phyloP scores from a whole-genome alignment of 129 eudicot species.

The sunflower (Helianthus annuus) region HanXRQr2.0-SUNRISE NC_035447.2:171936329-171936828 shows the following conservation, averaged over 20 bases:
- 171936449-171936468: not conserved
- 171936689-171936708: too few species aligned
- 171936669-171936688: too few species aligned
- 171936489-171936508: not conserved
- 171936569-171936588: too few species aligned
- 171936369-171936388: conserved; percentile 18
- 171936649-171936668: too few species aligned
- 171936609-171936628: too few species aligned
- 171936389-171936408: not conserved
- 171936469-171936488: not conserved
- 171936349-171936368: conserved; percentile 19
- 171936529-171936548: not conserved
- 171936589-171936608: too few species aligned
- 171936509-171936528: not conserved
- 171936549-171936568: not conserved
- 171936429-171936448: conserved; percentile 11
- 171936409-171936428: conserved; percentile 6
- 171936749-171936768: too few species aligned
- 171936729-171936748: not conserved
- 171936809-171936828: too few species aligned
- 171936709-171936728: not conserved
- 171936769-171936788: too few species aligned
- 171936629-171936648: too few species aligned
- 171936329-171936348: not conserved
- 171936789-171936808: too few species aligned